Conservation (phyloP, 805 yeast species). For the Blastobotrys peoriensis region DNA sequence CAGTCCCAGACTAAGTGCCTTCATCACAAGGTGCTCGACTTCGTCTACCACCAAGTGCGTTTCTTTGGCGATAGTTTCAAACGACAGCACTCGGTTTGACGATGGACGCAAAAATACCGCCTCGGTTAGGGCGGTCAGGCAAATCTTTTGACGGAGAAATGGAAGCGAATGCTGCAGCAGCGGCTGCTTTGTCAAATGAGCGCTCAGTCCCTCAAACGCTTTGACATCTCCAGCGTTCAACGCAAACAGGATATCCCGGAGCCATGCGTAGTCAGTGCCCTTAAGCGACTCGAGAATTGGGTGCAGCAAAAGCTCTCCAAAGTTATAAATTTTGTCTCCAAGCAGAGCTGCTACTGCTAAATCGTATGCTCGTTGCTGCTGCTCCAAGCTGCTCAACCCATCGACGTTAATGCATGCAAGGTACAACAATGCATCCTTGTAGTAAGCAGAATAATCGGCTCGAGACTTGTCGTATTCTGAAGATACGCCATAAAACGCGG, state of each 20-base stretch:
- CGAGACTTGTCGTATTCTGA: conserved; percentile 69
- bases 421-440: conserved; percentile 73
- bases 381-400: conserved; percentile 35
- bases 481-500: conserved; percentile 75
- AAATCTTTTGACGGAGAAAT: conserved; percentile 82
- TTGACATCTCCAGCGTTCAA: conserved; percentile 74
- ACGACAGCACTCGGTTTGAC: conserved; percentile 65
- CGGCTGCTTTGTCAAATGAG: conserved; percentile 43
- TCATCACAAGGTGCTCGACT: conserved; percentile 88
- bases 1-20: conserved; percentile 77
- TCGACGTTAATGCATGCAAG: conserved; percentile 63
- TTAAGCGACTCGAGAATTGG: conserved; percentile 60
- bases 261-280: conserved; percentile 55
- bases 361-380: conserved; percentile 59
- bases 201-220: conserved; percentile 49
- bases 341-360: conserved; percentile 79
- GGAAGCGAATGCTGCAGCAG: conserved; percentile 51
- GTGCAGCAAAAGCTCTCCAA: conserved; percentile 90
- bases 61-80: conserved; percentile 66
- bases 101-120: conserved; percentile 72
- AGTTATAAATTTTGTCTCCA: conserved; percentile 89
- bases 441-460: conserved; percentile 74
- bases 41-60: conserved; percentile 61
- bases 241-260: conserved; percentile 60
- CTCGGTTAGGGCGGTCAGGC: conserved; percentile 87